Conservation (phyloP, 768 basidiomycete genomes). For the Tricholomella constricta region DNA sequence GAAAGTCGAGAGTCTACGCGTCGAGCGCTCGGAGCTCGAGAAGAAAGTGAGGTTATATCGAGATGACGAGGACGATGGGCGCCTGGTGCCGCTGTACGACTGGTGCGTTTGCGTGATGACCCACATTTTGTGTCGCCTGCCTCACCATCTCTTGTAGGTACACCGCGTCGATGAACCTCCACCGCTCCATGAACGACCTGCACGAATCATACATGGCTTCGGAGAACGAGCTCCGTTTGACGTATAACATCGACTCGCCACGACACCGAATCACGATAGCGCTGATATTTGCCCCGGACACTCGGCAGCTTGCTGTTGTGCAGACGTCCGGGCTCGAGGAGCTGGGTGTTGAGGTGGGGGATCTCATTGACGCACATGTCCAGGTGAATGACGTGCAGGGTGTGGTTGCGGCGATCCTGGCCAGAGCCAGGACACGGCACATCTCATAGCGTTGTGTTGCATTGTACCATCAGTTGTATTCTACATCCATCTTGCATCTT, state of each 20-base stretch:
- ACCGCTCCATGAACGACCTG: slow-evolving; percentile 63
- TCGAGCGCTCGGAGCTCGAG: slow-evolving; percentile 70
- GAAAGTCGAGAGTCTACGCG: slow-evolving; percentile 59
- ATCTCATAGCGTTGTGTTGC: not conserved
- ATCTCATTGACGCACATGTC: slow-evolving; percentile 62
- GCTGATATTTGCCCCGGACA: slow-evolving; percentile 72
- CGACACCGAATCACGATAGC: slow-evolving; percentile 48
- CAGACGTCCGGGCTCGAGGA: slow-evolving; percentile 53
- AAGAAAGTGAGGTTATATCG: slow-evolving; percentile 60
- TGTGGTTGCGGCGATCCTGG: slow-evolving; percentile 60
- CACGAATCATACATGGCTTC: slow-evolving; percentile 59
- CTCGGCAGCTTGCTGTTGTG: slow-evolving; percentile 62
- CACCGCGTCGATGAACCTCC: slow-evolving; percentile 64
- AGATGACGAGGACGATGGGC: slow-evolving; percentile 63
- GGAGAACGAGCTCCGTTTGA: slow-evolving; percentile 77
- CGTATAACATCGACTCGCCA: slow-evolving; percentile 51
- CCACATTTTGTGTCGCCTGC: not conserved
- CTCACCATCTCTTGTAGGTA: slow-evolving; percentile 51
- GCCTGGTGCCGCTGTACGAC: slow-evolving; percentile 66
- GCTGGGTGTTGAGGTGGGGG: slow-evolving; percentile 54
- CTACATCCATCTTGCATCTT: too few relatives aligned
- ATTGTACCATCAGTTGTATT: not conserved
- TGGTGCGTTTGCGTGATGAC: too few relatives aligned
- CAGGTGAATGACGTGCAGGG: slow-evolving; percentile 67
- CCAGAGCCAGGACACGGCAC: slow-evolving; percentile 37